Evolutionary conservation across 306 rosid species (phyloP), one percentile per base, ranked within the genome.

Genomic region (Arachis hypogaea): DNA sequence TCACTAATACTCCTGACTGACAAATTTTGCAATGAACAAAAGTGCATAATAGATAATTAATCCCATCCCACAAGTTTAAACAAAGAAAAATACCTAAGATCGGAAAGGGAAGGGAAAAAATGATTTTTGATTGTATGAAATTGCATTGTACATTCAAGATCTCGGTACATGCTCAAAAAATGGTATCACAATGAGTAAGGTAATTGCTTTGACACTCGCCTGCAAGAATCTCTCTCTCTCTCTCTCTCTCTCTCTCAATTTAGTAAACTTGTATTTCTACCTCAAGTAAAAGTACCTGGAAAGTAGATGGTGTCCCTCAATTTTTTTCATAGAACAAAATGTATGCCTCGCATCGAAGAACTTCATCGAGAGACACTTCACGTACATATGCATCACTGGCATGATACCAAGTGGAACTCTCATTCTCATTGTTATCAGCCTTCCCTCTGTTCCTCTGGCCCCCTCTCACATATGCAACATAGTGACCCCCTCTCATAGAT

Each of bases 401-500:
- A 58, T 92, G 86, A 87, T 87, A 95, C 99, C 99, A 94, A 42
- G 76, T 66, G 55, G 78, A 85, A 56, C 78, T 62, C 55, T 45
- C 81, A 50, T 55, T 70, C 68, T 75, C 86, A 45, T 69, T 72
- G 38, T 33, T 33, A 77, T 77, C 89, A 45, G 52, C 78, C 45
- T 87, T 86, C 68, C 84, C 90, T 71, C 68, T 71, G 71, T 80
- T 87, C 81, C 80, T 79, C 72, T 71, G 84, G 3, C 86, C 83
- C 28, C 97, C 98, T 86, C 91, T 90, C 71, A 95, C 93, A 68
- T 87, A 92, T 16, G 98, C 93, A 73, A 92, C 82, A 82, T 95
- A 95, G 75, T 95, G 99, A 75, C 99, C 99, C 55, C 92, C 90
- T 84, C 93, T 83, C 97, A 92, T 92, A 40, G 88, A 86, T 46